Percentiles rank a stretch among this genome's conserved stretches.
Conservation (phyloP, 1,284 basidiomycete genomes). For the Agaricales sp. region DNA sequence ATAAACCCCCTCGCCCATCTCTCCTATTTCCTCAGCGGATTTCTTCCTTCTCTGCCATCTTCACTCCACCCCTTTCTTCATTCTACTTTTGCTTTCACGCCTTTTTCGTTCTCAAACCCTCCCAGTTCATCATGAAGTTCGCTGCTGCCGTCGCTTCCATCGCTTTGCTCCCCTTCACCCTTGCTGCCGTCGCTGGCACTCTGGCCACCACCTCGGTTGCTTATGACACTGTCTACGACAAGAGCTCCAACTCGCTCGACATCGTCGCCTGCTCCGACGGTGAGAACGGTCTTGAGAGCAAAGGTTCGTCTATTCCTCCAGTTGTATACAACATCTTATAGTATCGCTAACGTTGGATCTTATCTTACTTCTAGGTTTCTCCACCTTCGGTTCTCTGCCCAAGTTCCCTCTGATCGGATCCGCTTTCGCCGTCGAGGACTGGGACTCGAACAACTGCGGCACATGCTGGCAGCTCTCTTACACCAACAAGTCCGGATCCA, state of each 20-base stretch:
- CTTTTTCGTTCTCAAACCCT: not conserved
- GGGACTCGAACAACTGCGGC: conserved; percentile 36
- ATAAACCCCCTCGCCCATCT: not conserved
- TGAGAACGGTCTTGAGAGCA: conserved; percentile 28
- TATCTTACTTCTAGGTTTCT: conserved; percentile 18
- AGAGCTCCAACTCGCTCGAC: conserved; percentile 19
- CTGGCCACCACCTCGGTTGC: conserved; percentile 31
- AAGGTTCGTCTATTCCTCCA: conserved; percentile 26
- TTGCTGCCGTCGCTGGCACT: conserved; percentile 36
- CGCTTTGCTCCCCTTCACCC: conserved; percentile 14
- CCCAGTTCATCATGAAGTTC: conserved; percentile 18
- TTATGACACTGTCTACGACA: conserved; percentile 35
- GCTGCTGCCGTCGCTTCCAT: conserved; percentile 12
- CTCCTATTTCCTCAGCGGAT: not conserved
- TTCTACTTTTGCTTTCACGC: not conserved
- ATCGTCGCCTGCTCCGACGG: conserved; percentile 41
- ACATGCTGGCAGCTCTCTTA: conserved; percentile 39
- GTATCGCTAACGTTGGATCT: conserved; percentile 25
- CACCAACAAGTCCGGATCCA: conserved; percentile 23
- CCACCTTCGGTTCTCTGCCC: conserved; percentile 30
- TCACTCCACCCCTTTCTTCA: not conserved
- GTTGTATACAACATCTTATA: conserved; percentile 19
- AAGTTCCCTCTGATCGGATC: conserved; percentile 35
- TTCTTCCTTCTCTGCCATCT: not conserved
- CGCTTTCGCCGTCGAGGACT: conserved; percentile 27